phyloP scores from a whole-genome alignment of 2,329 filamentous ascomycete species.

The Akanthomyces muscarius region DNA sequence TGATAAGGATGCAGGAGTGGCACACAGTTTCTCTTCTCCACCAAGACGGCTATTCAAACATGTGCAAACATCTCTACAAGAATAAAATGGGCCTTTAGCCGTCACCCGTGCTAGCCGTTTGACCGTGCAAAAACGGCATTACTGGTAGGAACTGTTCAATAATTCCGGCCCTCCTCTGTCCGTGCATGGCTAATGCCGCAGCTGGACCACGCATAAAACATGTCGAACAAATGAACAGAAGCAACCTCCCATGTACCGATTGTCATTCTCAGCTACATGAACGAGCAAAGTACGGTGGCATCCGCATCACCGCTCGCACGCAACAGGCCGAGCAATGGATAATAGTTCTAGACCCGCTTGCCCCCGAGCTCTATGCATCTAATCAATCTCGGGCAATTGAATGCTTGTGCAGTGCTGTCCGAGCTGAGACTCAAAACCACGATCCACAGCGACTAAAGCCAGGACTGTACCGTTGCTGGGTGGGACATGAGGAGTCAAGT shows the following conservation, averaged over 20 bases:
- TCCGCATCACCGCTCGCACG: not conserved
- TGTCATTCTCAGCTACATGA: not conserved
- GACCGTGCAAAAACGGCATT: too few relatives aligned
- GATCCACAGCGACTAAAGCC: not conserved
- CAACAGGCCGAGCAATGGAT: not conserved
- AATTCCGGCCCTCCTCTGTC: not conserved
- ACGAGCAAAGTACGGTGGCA: not conserved
- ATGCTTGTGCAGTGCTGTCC: not conserved
- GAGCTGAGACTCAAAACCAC: not conserved
- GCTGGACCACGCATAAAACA: not conserved
- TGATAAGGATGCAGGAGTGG: constrained; percentile 8
- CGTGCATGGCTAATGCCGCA: not conserved
- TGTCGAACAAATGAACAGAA: not conserved
- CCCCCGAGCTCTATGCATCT: not conserved
- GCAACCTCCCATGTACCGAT: not conserved
- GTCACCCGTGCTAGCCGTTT: too few relatives aligned
- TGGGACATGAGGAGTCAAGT: not conserved
- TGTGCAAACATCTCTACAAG: too few relatives aligned
- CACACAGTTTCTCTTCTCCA: not conserved
- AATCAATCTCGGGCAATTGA: constrained; percentile 3
- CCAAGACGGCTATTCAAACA: not conserved
- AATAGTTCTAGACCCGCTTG: not conserved
- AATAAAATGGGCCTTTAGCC: too few relatives aligned
- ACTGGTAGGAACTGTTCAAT: not conserved
- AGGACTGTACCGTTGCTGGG: not conserved